Percentiles rank a stretch among this genome's conserved stretches.
These are phyloP conservation scores for Ophiostoma himal-ulmi DNA, from an alignment of 2,329 filamentous ascomycete genomes.

Conservation along the genomic window DNA sequence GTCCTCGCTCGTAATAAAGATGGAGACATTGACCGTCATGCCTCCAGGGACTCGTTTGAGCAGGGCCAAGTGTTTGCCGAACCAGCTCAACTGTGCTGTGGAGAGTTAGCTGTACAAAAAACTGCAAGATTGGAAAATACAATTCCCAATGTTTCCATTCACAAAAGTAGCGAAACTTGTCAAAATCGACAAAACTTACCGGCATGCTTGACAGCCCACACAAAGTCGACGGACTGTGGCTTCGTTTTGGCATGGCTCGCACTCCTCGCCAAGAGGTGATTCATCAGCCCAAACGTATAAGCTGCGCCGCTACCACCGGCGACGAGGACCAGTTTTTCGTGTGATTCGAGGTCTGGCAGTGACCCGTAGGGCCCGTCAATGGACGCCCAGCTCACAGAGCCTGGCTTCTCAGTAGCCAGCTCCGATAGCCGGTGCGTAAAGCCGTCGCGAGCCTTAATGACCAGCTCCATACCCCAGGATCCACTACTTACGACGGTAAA, in stretches of 20 bases:
- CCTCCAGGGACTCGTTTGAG: neutral
- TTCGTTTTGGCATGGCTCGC: neutral
- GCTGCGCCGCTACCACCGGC: conserved; percentile 25
- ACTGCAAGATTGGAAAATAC: too few species aligned
- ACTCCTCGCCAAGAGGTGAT: conserved; percentile 14
- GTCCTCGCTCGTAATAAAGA: conserved; percentile 20
- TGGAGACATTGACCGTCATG: conserved; percentile 14
- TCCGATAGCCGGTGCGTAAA: conserved; percentile 48
- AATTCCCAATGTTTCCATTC: neutral
- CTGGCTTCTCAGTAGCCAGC: conserved; percentile 34
- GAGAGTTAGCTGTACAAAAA: neutral
- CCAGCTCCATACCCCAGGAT: conserved; percentile 43
- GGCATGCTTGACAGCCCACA: conserved; percentile 22
- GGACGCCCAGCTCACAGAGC: conserved; percentile 12
- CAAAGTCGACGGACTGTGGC: conserved; percentile 22
- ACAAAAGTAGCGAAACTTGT: too few species aligned
- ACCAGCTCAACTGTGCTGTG: conserved; percentile 20
- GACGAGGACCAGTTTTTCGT: conserved; percentile 23
- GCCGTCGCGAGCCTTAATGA: conserved; percentile 48
- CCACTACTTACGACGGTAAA: conserved; percentile 50
- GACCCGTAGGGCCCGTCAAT: conserved; percentile 24
- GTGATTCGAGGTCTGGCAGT: conserved; percentile 17
- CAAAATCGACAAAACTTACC: neutral
- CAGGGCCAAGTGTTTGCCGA: conserved; percentile 9
- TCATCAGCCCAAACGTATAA: conserved; percentile 24